Evolutionary conservation across 2,329 filamentous ascomycete species (phyloP).

Genomic region (Biscogniauxia sp.): DNA sequence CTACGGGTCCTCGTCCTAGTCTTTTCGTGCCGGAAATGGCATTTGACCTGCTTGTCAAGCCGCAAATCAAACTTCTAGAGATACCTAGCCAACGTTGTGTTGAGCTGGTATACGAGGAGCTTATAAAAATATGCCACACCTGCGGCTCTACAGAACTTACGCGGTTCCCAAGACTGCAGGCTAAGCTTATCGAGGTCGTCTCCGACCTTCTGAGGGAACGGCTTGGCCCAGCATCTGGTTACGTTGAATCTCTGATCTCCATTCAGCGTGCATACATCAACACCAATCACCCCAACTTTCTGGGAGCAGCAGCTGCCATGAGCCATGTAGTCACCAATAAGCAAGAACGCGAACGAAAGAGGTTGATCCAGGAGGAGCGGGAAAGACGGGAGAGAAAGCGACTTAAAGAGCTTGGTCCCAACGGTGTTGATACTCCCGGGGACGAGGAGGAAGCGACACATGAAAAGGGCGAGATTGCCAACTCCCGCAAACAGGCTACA

Average conservation of each 20-base stretch:
- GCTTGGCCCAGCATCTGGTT: constrained; percentile 81
- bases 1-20: constrained; percentile 90
- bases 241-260: constrained; percentile 94
- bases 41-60: constrained; percentile 95
- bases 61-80: constrained; percentile 95
- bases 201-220: constrained; percentile 92
- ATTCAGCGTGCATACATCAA: constrained; percentile 99
- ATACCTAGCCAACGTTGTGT: constrained; percentile 94
- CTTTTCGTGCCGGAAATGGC: constrained; percentile 97
- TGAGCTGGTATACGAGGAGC: constrained; percentile 95
- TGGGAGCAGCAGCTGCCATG: constrained; percentile 96
- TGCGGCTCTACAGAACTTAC: constrained; percentile 94
- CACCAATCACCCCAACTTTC: constrained; percentile 98
- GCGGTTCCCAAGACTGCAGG: constrained; percentile 88
- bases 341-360: constrained; percentile 88
- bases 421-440: constrained; percentile 68
- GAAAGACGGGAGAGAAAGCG: constrained; percentile 81
- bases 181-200: constrained; percentile 96
- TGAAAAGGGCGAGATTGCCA: constrained; percentile 56
- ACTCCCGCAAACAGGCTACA: constrained; percentile 57
- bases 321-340: constrained; percentile 92
- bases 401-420: constrained; percentile 78
- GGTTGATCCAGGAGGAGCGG: constrained; percentile 75
- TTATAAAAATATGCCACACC: constrained; percentile 99
- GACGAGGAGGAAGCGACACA: constrained; percentile 60